Evolutionary conservation across 495 filamentous ascomycete genomes (phyloP), one percentile per base, ranked within the genome.

Genomic region (Cercophora scortea): DNA sequence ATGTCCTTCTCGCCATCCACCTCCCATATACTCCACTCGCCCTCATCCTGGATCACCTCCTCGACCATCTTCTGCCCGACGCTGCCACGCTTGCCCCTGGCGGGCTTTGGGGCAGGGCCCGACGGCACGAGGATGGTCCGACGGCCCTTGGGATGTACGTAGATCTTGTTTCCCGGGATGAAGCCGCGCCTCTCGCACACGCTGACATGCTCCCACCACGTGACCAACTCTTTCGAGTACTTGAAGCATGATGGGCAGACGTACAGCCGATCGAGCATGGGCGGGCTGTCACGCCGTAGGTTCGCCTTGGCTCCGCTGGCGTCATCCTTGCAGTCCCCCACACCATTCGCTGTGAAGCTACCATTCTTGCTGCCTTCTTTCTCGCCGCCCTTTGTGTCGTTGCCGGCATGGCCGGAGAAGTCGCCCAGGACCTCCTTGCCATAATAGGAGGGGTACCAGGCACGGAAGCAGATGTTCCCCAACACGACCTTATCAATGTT

Each of bases 231-330:
- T 52, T 81, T 86, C 4, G 84, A 82, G 65, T 98, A 98, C 59
- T 87, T 89, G 75, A 97, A 96, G 71, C 93, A 98, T 77, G 81
- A 87, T 41, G 86, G 88, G 63, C 93, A 98, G 39, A 96, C 85
- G 55, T 90, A 95, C 9, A 98, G 74, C 46, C 81, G 71, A 44
- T 84, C 82, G 11, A 80, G 65, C 49, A 76, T 67, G 5, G 59
- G 61, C 15, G 61, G 66, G 39, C 56, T 60, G 17, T 68, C 62
- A 7, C 58, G 60, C 18, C 61, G 52, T 8, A 50, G 47, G 10
- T 60, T 59, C 36, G 78, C 68, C 45, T 78, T 75, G 36, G 52
- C 62, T 3, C 64, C 69, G 2, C 34, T 45, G 2, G 51, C 57
- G 11, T 61, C 65, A 25, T 61, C 54, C n/a, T 55, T 62, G 25